These are phyloP conservation scores for Corniculantispora saksenae DNA, from an alignment of 2,329 filamentous ascomycete species.

Conservation along the genomic window DNA sequence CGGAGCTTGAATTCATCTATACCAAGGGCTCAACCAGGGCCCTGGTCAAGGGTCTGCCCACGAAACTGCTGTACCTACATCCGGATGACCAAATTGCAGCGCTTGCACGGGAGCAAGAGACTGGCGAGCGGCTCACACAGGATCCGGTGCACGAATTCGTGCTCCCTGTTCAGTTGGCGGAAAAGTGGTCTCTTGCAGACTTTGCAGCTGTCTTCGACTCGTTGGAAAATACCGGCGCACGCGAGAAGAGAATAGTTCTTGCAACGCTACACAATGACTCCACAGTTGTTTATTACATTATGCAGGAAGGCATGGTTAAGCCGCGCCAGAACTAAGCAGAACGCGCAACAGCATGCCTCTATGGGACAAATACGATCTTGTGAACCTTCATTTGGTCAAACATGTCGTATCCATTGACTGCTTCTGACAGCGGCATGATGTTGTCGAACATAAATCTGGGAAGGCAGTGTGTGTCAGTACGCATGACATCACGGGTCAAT, in stretches of 20 bases:
- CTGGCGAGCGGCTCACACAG: constrained; percentile 46
- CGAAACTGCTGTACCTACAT: constrained; percentile 72
- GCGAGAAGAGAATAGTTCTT: constrained; percentile 70
- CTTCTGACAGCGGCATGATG: constrained; percentile 68
- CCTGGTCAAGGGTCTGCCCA: constrained; percentile 72
- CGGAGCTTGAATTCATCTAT: constrained; percentile 57
- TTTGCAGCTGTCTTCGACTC: constrained; percentile 73
- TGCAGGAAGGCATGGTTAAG: constrained; percentile 86
- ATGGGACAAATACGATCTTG: constrained; percentile 69
- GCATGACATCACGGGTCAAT: neutral
- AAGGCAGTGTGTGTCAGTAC: neutral
- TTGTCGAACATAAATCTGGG: constrained; percentile 74
- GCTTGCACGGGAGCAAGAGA: constrained; percentile 59
- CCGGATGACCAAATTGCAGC: constrained; percentile 80
- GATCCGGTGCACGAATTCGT: constrained; percentile 72
- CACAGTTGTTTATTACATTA: constrained; percentile 80
- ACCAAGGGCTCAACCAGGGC: constrained; percentile 52
- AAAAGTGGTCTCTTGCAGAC: constrained; percentile 68
- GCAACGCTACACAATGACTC: constrained; percentile 78
- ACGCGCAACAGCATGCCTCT: neutral
- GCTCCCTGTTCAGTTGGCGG: constrained; percentile 69
- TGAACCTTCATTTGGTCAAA: constrained; percentile 74
- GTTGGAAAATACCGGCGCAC: constrained; percentile 47
- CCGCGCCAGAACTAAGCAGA: constrained; percentile 71
- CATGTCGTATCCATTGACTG: constrained; percentile 67